Evolutionary conservation across 2,329 filamentous ascomycete species (phyloP), one percentile per base, ranked within the genome.

Genomic region (Fusarium sp.): DNA sequence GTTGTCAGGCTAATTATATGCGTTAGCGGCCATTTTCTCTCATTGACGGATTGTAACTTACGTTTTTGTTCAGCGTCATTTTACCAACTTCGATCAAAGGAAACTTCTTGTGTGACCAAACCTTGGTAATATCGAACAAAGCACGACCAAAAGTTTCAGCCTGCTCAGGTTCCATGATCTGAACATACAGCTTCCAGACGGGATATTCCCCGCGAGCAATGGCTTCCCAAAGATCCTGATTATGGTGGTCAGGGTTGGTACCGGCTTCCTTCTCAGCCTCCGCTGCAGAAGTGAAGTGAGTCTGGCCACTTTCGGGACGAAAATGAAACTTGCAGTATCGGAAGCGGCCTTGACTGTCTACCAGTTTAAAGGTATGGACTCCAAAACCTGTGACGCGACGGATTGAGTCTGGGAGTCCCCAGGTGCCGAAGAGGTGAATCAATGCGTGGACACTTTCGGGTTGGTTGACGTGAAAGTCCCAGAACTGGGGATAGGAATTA

Each of bases 101-200:
- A 69, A 85, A 88, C 27, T 88, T 82, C 31, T 82, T 79, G 42
- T 88, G 84, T 0, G 87, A 85, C 88, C 87, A 89, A 34, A 86
- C 83, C 67, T 89, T 87, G 11, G 89, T 91, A 38, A 87, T 83
- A 73, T 91, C 89, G 73, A 91, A 89, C 54, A 90, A 83, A 64
- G 88, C 85, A 69, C 84, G 83, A 2, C 82, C 80, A 66, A 85
- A 85, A 0, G 73, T 84, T 61, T 87, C 85, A 4, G 87, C 87
- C 50, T 89, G 82, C 64, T 86, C 80, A 0, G 87, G 86, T 7
- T 84, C 82, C 83, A 91, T 89, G 42, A 88, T 83, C 78, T 91
- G 88, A 2, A 90, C 78, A 70, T 85, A 87, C 9, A 89, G 78
- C 8, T 85, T 87, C 89, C 89, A 90, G 4, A 79, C 81, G 0